Evolutionary conservation across 768 basidiomycete species (phyloP), one percentile per base, ranked within the genome.

Genomic region (Tylopilus subfusipes): DNA sequence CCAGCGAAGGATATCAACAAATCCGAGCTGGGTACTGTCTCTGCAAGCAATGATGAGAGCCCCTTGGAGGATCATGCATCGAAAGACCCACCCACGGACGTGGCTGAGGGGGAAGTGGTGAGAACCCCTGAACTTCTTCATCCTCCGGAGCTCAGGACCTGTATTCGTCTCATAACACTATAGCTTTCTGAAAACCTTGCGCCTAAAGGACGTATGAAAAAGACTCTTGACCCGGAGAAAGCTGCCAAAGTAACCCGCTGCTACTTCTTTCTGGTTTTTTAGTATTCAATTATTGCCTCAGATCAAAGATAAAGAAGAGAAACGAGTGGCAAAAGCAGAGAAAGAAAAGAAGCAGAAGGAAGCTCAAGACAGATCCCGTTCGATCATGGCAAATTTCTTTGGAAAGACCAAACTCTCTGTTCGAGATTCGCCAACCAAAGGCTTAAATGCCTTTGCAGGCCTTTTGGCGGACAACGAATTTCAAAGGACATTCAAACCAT

Each of bases 371-470:
- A 91, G 83, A 69, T 89, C 90, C 5, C 81, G 84, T 29, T 85
- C 83, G 9, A 71, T 90, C 13, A 84, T 96, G 83, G 79, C 82
- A 1, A 87, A 73, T 65, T 94, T 93, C 74, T 91, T 94, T 68
- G 76, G 79, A 29, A 90, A 89, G 64, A 68, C 81, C 10, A 82
- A 81, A 60, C 51, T 68, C n/a, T 45, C 63, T 54, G 36, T 51
- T 58, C 50, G 56, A 53, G 43, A 63, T 62, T 62, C 57, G 50
- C 39, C 63, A 57, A 38, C 58, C 21, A 68, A 69, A 42, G 62
- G 63, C 14, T 61, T 66, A 2, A 62, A 64, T 33, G 64, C 71
- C 10, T 52, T 67, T 42, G 67, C 57, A 18, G 54, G 55, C 14
- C 54, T 82, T 43, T 76, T 75, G 7, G 66, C 63, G 29, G 74